Conservation (phyloP, 768 basidiomycete species). For the Termitomyces sp. region DNA sequence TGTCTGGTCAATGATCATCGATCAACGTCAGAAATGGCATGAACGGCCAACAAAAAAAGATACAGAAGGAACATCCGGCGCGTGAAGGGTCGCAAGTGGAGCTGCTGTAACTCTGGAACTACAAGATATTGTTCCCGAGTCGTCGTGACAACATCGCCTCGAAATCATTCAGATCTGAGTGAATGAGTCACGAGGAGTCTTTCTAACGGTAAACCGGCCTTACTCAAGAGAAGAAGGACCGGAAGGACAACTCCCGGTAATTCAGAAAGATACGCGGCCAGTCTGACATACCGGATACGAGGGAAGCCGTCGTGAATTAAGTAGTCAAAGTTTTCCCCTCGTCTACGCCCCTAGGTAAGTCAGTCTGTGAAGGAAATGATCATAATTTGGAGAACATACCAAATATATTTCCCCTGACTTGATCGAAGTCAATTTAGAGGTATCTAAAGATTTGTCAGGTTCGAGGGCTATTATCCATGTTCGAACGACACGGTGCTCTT, state of each 20-base stretch:
- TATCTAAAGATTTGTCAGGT: background rate
- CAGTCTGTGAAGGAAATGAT: background rate
- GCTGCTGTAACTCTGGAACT: background rate
- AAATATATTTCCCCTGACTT: background rate
- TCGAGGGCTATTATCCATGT: background rate
- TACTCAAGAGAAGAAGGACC: background rate
- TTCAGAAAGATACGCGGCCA: background rate
- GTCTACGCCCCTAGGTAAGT: background rate
- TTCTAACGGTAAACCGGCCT: background rate
- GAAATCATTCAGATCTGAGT: background rate
- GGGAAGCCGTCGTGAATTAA: background rate
- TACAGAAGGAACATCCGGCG: no score
- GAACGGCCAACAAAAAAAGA: no score
- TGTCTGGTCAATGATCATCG: background rate
- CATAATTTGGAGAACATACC: background rate
- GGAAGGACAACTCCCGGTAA: background rate
- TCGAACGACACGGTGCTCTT: background rate
- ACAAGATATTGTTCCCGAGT: background rate
- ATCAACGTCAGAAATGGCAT: background rate
- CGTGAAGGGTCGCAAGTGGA: background rate
- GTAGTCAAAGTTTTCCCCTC: background rate
- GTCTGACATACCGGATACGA: background rate
- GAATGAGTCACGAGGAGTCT: background rate
- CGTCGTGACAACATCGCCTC: background rate
- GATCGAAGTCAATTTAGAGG: background rate